Evolutionary conservation across 495 filamentous ascomycete genomes (phyloP), one percentile per base, ranked within the genome.

Genomic region (Melanomma pulvis-pyrius): DNA sequence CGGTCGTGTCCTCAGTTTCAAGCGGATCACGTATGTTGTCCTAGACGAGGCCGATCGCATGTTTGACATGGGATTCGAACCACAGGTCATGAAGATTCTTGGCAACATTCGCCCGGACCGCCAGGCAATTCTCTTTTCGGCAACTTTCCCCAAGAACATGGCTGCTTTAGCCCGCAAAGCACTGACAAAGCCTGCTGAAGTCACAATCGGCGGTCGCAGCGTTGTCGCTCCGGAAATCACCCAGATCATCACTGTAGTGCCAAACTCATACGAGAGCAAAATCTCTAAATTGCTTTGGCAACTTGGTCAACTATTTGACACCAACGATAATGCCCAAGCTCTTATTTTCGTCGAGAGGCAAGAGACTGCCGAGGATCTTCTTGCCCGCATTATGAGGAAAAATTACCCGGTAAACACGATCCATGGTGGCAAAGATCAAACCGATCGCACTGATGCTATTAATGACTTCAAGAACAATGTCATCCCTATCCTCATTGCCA

Each of bases 31-130:
- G 0, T 98, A 97, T 71, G 82, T 96, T 17, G 94, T 98, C 17
- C 83, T 99, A 34, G 96, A 99, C 71, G 96, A 99, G 76, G 96
- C 96, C 21, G 96, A 99, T 72, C 88, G 96, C 48, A 99, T 99
- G 96, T 98, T 97, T 70, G 96, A 99, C 74, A 97, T 99, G 96
- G 96, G 96, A 5, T 98, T 99, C 65, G 93, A 97, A 76, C 93
- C 93, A 0, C 96, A 98, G 71, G 92, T 99, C 50, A 94, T 93
- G 90, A 97, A 96, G 76, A 93, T 99, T 60, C 84, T 98, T 70
- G 85, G 83, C 64, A 96, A 94, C 72, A 88, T 96, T 64, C 88
- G 96, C 47, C 92, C 94, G 0, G 88, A 97, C 72, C 87, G 90
- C 17, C 96, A 99, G 74, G 96, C 92, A 0, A 91, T 98, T 21